Conservation (phyloP, 108 stramenopile species). For the Pseudonitzschia multistriata region DNA sequence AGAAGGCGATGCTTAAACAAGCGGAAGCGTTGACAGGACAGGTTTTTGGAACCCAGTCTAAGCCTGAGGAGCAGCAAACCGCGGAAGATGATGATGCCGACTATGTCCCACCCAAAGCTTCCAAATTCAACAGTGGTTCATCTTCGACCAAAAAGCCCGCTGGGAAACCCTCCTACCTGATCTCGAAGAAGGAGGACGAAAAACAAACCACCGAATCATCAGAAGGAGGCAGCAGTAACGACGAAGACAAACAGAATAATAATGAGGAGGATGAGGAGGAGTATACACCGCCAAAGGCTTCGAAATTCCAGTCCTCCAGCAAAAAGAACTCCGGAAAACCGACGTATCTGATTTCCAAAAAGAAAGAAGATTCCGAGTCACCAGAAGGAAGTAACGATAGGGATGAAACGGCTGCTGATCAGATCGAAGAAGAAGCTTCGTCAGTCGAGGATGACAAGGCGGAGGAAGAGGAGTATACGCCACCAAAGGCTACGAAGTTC, state of each 20-base stretch:
- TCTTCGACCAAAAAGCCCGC: neutral
- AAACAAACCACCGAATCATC: neutral
- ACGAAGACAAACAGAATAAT: neutral
- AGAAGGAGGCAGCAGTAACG: neutral
- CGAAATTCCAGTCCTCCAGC: neutral
- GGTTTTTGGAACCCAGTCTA: neutral
- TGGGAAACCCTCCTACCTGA: neutral
- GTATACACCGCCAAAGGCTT: neutral
- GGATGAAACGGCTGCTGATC: neutral
- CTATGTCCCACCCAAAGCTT: neutral
- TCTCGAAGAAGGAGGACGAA: neutral
- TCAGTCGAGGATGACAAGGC: too few relatives aligned
- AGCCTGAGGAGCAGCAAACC: neutral
- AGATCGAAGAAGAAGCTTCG: neutral
- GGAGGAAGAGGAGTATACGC: neutral
- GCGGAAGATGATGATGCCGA: neutral
- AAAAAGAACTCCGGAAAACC: constrained; percentile 13
- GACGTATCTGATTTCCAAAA: constrained; percentile 4
- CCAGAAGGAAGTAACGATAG: too few relatives aligned
- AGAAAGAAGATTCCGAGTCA: neutral
- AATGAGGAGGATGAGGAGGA: neutral
- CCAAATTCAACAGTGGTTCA: neutral
- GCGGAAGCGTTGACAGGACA: neutral
- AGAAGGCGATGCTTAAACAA: neutral
- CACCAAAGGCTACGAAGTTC: neutral